Evolutionary conservation across 805 yeast genomes (phyloP).

Genomic region (Saturnispora sanitii): DNA sequence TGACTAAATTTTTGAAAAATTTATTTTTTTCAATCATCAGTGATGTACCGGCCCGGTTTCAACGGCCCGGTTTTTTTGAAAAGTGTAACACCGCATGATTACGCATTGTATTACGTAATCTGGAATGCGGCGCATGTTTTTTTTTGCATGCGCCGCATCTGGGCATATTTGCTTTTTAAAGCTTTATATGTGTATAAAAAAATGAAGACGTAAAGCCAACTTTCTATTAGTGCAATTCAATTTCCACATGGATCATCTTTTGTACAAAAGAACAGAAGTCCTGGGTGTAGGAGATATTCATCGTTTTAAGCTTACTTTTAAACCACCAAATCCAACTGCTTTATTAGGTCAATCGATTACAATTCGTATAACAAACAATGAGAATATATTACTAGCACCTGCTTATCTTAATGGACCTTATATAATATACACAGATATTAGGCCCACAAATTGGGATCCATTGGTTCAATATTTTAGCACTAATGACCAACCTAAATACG

Average conservation of each 20-base stretch:
- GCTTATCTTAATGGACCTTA: constrained; percentile 87
- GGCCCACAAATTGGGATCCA: constrained; percentile 54
- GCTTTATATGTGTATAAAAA: too few species aligned
- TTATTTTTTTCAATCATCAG: too few species aligned
- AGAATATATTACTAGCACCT: constrained; percentile 65
- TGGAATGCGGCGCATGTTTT: neutral
- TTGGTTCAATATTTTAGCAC: constrained; percentile 47
- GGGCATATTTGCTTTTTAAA: too few species aligned
- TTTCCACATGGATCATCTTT: too few species aligned
- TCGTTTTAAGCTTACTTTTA: constrained; percentile 43
- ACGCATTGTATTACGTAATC: too few species aligned
- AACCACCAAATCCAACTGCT: constrained; percentile 13
- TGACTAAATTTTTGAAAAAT: too few species aligned
- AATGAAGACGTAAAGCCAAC: too few species aligned
- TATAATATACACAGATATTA: constrained; percentile 72
- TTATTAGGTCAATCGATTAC: constrained; percentile 27
- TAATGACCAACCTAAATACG: constrained; percentile 69
- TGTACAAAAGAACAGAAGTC: constrained; percentile 23
- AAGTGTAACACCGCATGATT: too few species aligned
- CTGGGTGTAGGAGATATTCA: constrained; percentile 53
- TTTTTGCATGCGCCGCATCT: neutral
- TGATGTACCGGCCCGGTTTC: too few species aligned
- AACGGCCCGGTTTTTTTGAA: too few species aligned
- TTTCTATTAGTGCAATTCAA: too few species aligned
- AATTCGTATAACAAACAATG: constrained; percentile 60